Evolutionary conservation across 192 early-diverging fungal genomes (phyloP).

Genomic region (Spizellomyces sp.): DNA sequence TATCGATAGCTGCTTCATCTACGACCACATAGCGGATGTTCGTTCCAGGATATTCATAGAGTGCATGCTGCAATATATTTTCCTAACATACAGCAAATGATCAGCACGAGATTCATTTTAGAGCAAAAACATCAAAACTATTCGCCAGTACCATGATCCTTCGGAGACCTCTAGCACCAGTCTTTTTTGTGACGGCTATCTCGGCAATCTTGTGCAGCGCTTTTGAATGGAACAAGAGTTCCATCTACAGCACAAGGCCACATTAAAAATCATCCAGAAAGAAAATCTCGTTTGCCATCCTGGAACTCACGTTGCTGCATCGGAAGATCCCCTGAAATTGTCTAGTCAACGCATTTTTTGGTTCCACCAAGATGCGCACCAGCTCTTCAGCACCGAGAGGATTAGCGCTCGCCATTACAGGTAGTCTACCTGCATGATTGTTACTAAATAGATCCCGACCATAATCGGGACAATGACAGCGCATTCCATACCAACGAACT

Average conservation of each 20-base stretch:
- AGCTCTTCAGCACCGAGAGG: slow-evolving; percentile 69
- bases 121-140: background rate
- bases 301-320: slow-evolving; percentile 53
- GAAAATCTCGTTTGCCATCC: background rate
- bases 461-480: background rate
- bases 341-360: slow-evolving; percentile 77
- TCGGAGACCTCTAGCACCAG: slow-evolving; percentile 83
- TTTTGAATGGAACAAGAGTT: slow-evolving; percentile 70
- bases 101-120: background rate
- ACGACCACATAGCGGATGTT: slow-evolving; percentile 74
- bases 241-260: slow-evolving; percentile 35
- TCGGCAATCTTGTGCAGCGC: slow-evolving; percentile 74
- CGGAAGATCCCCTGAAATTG: slow-evolving; percentile 80
- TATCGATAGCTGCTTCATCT: slow-evolving; percentile 16
- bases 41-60: slow-evolving; percentile 80
- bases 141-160: slow-evolving; percentile 71
- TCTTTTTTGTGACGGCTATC: slow-evolving; percentile 77
- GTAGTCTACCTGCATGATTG: slow-evolving; percentile 62
- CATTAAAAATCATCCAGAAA: background rate
- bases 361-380: slow-evolving; percentile 75
- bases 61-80: slow-evolving; percentile 72
- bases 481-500: slow-evolving; percentile 70
- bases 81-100: slow-evolving; percentile 47
- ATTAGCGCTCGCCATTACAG: slow-evolving; percentile 77
- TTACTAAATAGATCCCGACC: background rate